Percentiles rank a stretch among this genome's conserved stretches.
Conservation (phyloP, 2,329 filamentous ascomycete species). For the Fusarium sp. region DNA sequence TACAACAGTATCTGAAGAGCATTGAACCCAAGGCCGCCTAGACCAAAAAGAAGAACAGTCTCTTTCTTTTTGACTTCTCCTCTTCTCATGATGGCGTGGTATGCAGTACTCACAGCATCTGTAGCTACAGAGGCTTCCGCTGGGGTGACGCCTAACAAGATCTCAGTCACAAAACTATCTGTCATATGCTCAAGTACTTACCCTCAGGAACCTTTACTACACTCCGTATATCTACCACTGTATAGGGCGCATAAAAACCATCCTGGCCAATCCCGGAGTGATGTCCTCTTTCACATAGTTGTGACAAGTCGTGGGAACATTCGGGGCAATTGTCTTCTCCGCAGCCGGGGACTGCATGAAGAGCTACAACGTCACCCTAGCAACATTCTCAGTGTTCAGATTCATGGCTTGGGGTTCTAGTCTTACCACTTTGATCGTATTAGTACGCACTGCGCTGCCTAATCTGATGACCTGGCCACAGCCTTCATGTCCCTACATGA, state of each 20-base stretch:
- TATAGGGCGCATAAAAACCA: conserved; percentile 57
- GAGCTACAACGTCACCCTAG: conserved; percentile 40
- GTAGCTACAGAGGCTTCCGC: conserved; percentile 39
- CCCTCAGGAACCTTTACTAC: conserved; percentile 31
- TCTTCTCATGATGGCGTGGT: conserved; percentile 34
- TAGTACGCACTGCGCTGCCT: background rate
- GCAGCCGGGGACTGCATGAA: conserved; percentile 40
- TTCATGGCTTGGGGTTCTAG: rapidly evolving
- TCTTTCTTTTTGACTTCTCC: conserved; percentile 28
- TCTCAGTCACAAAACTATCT: background rate
- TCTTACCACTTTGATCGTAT: conserved; percentile 24
- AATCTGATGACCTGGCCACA: conserved; percentile 33
- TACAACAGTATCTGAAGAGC: conserved; percentile 33
- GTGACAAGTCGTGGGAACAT: conserved; percentile 54
- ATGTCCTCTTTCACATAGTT: conserved; percentile 53
- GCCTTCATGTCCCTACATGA: conserved; percentile 33
- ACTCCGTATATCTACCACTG: conserved; percentile 45
- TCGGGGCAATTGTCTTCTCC: conserved; percentile 44
- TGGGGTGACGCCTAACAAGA: conserved; percentile 24
- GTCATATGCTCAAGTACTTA: background rate
- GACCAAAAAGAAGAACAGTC: conserved; percentile 33
- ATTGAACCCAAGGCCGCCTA: conserved; percentile 36
- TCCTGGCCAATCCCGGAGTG: conserved; percentile 59
- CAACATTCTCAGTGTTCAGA: rapidly evolving
- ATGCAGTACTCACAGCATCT: conserved; percentile 39